Conservation (phyloP, 495 filamentous ascomycete genomes). For the Poronia punctata region DNA sequence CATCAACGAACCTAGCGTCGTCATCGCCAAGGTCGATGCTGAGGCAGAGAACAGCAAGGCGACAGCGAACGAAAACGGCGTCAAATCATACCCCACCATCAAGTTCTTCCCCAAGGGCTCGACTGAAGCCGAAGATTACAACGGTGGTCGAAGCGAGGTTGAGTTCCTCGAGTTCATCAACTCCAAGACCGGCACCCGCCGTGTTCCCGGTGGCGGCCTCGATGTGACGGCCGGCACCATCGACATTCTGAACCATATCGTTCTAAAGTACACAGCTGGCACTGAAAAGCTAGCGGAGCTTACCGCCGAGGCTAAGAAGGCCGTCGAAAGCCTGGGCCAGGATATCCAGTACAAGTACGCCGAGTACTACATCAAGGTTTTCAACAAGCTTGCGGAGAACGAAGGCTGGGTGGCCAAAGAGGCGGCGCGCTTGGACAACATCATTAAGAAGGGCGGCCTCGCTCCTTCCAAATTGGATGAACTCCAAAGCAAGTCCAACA, state of each 20-base stretch:
- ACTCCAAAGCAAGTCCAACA: conserved; percentile 77
- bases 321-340: conserved; percentile 58
- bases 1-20: conserved; percentile 62
- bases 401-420: conserved; percentile 80
- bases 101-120: conserved; percentile 94
- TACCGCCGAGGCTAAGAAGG: conserved; percentile 60
- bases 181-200: conserved; percentile 81
- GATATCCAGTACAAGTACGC: conserved; percentile 60
- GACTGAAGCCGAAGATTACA: conserved; percentile 63
- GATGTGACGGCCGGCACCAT: conserved; percentile 77
- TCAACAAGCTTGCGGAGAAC: conserved; percentile 73
- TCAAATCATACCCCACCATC: conserved; percentile 89
- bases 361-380: conserved; percentile 89
- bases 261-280: conserved; percentile 58
- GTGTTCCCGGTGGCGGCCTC: conserved; percentile 72
- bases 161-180: conserved; percentile 80
- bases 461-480: conserved; percentile 86
- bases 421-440: conserved; percentile 66
- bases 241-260: conserved; percentile 63
- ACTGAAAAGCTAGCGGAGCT: conserved; percentile 50
- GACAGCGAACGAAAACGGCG: conserved; percentile 66
- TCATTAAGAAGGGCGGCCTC: conserved; percentile 79
- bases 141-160: conserved; percentile 68
- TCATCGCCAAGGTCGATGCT: conserved; percentile 92
- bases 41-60: conserved; percentile 78